Evolutionary conservation across 2,329 filamentous ascomycete species (phyloP).

Genomic region (Knufia fluminis): DNA sequence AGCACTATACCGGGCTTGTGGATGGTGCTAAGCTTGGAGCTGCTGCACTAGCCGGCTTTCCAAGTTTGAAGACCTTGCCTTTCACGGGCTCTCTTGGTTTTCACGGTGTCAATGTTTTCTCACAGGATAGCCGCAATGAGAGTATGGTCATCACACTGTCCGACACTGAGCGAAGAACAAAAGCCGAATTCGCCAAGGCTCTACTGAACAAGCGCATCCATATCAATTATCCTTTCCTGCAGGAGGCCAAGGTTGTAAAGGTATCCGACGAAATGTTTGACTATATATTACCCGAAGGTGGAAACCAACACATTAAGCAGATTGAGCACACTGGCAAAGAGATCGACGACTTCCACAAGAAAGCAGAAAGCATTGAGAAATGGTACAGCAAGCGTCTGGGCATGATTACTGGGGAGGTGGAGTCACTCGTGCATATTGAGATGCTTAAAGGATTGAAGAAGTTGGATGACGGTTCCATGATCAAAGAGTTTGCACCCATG

Average conservation of each 20-base stretch:
- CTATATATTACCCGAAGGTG: slow-evolving; percentile 62
- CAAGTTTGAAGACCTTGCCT: slow-evolving; percentile 75
- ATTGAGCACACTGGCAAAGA: slow-evolving; percentile 65
- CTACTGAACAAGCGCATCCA: slow-evolving; percentile 80
- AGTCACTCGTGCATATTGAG: slow-evolving; percentile 83
- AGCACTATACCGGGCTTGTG: slow-evolving; percentile 74
- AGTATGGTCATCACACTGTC: slow-evolving; percentile 86
- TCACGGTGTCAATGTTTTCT: slow-evolving; percentile 88
- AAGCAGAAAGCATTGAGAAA: slow-evolving; percentile 71
- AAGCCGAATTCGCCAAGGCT: slow-evolving; percentile 60
- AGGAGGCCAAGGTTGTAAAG: slow-evolving; percentile 80
- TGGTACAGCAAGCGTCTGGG: slow-evolving; percentile 86
- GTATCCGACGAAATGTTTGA: slow-evolving; percentile 92
- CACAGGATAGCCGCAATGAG: slow-evolving; percentile 90
- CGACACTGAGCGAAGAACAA: slow-evolving; percentile 62
- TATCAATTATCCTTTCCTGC: slow-evolving; percentile 89
- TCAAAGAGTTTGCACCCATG: slow-evolving; percentile 87
- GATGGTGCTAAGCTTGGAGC: slow-evolving; percentile 73
- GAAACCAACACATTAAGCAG: slow-evolving; percentile 52
- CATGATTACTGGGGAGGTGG: slow-evolving; percentile 75
- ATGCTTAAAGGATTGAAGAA: slow-evolving; percentile 87
- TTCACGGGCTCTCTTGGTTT: slow-evolving; percentile 75
- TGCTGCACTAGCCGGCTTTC: slow-evolving; percentile 85
- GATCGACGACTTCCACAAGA: slow-evolving; percentile 75
- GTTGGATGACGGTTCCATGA: slow-evolving; percentile 77